These are phyloP conservation scores for Saccharomycopsis sp. DNA, from an alignment of 805 yeast genomes.

Conservation along the genomic window DNA sequence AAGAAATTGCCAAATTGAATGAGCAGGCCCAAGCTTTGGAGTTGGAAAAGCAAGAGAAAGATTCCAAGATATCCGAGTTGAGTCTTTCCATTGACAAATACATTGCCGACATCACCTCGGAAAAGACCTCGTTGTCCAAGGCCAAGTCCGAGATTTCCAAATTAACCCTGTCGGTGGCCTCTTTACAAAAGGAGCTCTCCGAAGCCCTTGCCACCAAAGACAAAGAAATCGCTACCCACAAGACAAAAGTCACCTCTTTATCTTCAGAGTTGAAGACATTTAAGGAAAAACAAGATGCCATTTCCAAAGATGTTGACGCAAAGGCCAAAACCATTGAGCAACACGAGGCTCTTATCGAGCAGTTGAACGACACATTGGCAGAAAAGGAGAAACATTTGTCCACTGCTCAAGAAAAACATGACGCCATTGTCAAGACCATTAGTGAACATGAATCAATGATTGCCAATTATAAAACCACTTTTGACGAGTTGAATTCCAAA, in stretches of 20 bases:
- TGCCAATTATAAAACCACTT: constrained; percentile 1
- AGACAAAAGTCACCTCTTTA: not conserved
- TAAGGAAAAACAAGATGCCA: constrained; percentile 7
- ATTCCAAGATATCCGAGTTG: no score
- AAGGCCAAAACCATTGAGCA: constrained; percentile 9
- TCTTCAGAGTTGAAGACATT: constrained; percentile 1
- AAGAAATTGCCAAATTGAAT: not conserved
- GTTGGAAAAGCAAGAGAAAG: not conserved
- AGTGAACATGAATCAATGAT: not conserved
- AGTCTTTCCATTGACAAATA: constrained; percentile 9
- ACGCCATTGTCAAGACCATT: no score
- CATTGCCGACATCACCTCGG: constrained; percentile 16
- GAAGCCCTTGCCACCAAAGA: not conserved
- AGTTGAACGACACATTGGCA: constrained; percentile 6
- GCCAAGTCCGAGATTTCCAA: constrained; percentile 1
- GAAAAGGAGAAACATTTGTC: no score
- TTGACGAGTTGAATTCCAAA: constrained; percentile 2
- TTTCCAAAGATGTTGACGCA: constrained; percentile 8
- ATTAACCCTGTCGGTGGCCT: not conserved
- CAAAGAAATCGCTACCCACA: constrained; percentile 3
- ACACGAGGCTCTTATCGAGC: constrained; percentile 11
- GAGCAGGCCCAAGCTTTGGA: not conserved
- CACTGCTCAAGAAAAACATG: constrained; percentile 2
- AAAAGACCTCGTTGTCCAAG: constrained; percentile 7
- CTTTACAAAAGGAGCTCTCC: not conserved